Conservation (phyloP, 2,329 filamentous ascomycete species). For the Metarhizium sp. region DNA sequence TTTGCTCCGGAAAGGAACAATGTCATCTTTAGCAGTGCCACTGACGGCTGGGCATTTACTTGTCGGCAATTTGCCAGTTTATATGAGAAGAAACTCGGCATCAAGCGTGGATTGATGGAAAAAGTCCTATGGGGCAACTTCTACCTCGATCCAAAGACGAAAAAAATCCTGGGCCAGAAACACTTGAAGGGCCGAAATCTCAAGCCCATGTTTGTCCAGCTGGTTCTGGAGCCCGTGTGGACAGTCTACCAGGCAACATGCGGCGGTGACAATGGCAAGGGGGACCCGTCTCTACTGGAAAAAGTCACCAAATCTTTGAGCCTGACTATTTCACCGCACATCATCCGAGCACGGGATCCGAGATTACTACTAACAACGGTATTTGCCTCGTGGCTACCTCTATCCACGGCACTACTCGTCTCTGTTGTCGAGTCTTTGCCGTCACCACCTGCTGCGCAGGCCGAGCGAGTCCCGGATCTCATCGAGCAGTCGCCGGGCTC, state of each 20-base stretch:
- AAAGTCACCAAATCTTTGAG: slow-evolving; percentile 92
- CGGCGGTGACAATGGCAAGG: slow-evolving; percentile 72
- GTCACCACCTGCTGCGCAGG: slow-evolving; percentile 72
- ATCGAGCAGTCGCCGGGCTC: slow-evolving; percentile 72
- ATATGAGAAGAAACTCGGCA: slow-evolving; percentile 95
- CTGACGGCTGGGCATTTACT: slow-evolving; percentile 99
- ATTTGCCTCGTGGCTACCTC: slow-evolving; percentile 81
- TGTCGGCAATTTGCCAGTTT: slow-evolving; percentile 85
- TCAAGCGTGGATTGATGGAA: slow-evolving; percentile 79
- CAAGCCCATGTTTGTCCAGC: slow-evolving; percentile 95
- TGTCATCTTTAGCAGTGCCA: slow-evolving; percentile 95
- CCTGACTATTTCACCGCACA: slow-evolving; percentile 74
- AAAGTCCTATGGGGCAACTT: slow-evolving; percentile 96
- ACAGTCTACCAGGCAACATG: slow-evolving; percentile 87
- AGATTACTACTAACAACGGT: slow-evolving; percentile 76
- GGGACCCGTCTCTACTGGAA: slow-evolving; percentile 72
- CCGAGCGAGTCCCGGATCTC: slow-evolving; percentile 67
- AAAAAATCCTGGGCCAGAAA: slow-evolving; percentile 81
- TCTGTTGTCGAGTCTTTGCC: slow-evolving; percentile 91
- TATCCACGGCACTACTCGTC: slow-evolving; percentile 86
- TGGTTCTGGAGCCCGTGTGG: slow-evolving; percentile 94
- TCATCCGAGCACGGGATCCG: slow-evolving; percentile 75
- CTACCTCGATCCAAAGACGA: slow-evolving; percentile 94
- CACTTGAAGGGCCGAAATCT: slow-evolving; percentile 85
- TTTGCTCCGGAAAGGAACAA: slow-evolving; percentile 98